Conservation (phyloP, 2,329 filamentous ascomycete genomes). For the Talaromyces piceae region DNA sequence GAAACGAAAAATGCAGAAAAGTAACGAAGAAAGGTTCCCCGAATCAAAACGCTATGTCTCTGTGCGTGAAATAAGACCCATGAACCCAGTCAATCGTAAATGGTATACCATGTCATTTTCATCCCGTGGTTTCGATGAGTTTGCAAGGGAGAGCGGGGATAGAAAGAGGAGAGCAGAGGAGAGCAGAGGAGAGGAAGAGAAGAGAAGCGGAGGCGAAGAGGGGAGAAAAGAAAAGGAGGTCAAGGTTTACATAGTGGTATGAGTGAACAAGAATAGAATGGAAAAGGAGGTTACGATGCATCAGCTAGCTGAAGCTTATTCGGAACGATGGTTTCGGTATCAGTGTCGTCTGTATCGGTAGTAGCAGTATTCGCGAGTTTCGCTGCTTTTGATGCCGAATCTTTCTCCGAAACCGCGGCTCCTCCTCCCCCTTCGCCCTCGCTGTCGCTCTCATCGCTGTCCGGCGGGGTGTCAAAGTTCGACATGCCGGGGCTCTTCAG, state of each 20-base stretch:
- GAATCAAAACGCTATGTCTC: no score
- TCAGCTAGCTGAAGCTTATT: constrained; percentile 9
- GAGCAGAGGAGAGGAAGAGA: neutral
- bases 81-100: no score
- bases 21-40: no score
- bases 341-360: constrained; percentile 2
- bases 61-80: no score
- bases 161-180: neutral
- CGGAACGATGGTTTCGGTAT: neutral
- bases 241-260: neutral
- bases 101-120: no score
- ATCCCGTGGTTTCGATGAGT: no score
- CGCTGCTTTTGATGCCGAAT: no score
- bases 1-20: no score
- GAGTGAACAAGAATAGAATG: neutral
- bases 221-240: neutral
- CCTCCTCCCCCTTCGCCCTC: constrained; percentile 3
- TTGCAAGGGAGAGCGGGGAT: no score
- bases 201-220: neutral
- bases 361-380: neutral
- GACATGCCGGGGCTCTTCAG: constrained; percentile 10
- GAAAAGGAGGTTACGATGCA: constrained; percentile 1
- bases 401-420: neutral
- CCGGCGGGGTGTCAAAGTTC: constrained; percentile 7
- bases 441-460: constrained; percentile 9